Conservation (phyloP, 768 basidiomycete genomes). For the Naematelia aurantialba region DNA sequence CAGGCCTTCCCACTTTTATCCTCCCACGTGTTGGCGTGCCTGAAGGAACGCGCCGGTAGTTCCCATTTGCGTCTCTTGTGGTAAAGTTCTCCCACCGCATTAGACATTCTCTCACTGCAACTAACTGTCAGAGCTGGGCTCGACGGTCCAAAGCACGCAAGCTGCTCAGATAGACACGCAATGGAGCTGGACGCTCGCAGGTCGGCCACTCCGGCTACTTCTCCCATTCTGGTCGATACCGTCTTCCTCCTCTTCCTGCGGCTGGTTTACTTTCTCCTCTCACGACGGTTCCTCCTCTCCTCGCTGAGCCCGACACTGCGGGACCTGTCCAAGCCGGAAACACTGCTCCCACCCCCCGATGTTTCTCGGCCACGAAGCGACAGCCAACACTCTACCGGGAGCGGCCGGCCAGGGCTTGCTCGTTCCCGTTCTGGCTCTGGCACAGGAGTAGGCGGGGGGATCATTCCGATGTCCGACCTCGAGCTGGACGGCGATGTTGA, state of each 20-base stretch:
- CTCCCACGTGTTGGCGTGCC: neutral
- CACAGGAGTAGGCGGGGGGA: too few species aligned
- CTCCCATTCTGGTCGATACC: slow-evolving; percentile 40
- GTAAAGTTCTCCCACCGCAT: neutral
- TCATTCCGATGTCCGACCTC: neutral
- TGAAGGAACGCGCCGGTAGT: neutral
- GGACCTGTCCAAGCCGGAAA: slow-evolving; percentile 35
- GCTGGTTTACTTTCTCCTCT: slow-evolving; percentile 36
- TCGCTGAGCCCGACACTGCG: slow-evolving; percentile 42
- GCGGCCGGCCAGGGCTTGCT: too few species aligned
- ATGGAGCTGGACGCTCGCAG: neutral
- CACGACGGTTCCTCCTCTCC: slow-evolving; percentile 38
- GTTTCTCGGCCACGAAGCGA: neutral
- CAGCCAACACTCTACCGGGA: neutral
- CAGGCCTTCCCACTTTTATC: too few species aligned
- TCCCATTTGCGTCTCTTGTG: neutral
- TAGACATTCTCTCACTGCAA: too few species aligned
- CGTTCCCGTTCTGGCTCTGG: too few species aligned
- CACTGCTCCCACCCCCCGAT: slow-evolving; percentile 1
- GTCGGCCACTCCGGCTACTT: slow-evolving; percentile 12
- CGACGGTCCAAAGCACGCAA: too few species aligned
- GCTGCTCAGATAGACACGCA: too few species aligned
- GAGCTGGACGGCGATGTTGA: slow-evolving; percentile 9
- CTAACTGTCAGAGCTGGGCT: too few species aligned
- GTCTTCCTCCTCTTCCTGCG: slow-evolving; percentile 34